Evolutionary conservation across 176 grass and related monocot genomes (phyloP), one percentile per base, ranked within the genome.

Genomic region (Oryza nivara): DNA sequence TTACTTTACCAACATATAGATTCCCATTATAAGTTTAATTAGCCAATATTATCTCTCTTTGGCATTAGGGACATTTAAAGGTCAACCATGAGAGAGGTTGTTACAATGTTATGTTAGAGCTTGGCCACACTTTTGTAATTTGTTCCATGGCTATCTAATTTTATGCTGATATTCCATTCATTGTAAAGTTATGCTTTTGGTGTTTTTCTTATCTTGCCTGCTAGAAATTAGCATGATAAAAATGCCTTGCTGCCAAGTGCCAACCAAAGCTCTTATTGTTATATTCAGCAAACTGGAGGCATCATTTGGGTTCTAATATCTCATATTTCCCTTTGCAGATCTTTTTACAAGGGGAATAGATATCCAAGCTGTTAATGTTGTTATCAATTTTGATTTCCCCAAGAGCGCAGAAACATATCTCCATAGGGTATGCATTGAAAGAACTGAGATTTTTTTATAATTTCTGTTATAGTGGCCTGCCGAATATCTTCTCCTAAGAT

Each of bases 331-430:
- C 7, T 30, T 73, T 86, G 56, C 91, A 95, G 93, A 98, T 98
- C 91, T 95, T 74, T 98, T 98, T 79, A 98, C 93, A 19, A 95
- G 91, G 86, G 96, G 91, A 74, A 98, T 98, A 74, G 96, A 98
- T 90, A 98, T 98, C 74, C 96, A 98, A 86, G 96, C 91, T 77
- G 93, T 98, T 67, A 95, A 95, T 98, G 96, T 98, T 85, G 96
- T 98, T n/a, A 98, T 98, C 76, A 95, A 95, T 78, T 98, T 98
- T 82, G 89, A 93, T 90, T 98, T 98, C 78, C 96, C 96, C 9
- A 98, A 92, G 83, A 98, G 83, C 13, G 80, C 91, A 19, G 89
- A 98, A 83, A 95, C 96, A 58, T 95, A 95, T 91, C 96, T 98
- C 58, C 96, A 98, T 81, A 98, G 96, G 87, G 96, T 95, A 98